These are phyloP conservation scores for Umbelopsis sp. DNA, from an alignment of 192 early-diverging fungal species.

Conservation along the genomic window DNA sequence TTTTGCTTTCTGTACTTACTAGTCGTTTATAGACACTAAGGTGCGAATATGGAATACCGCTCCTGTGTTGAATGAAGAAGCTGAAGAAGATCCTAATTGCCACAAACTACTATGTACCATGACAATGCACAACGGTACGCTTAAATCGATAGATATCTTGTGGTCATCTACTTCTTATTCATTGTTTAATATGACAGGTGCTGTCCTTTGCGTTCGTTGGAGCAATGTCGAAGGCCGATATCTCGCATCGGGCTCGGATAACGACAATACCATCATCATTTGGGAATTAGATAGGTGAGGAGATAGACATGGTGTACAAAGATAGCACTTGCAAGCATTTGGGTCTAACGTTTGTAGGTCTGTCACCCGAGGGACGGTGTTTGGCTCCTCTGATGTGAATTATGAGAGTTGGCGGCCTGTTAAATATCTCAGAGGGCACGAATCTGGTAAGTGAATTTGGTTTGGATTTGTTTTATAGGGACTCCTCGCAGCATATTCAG, in stretches of 20 bases:
- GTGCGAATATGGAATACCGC: conserved; percentile 88
- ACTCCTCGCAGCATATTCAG: no score
- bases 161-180: neutral
- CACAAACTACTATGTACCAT: conserved; percentile 79
- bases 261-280: conserved; percentile 86
- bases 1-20: neutral
- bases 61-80: conserved; percentile 54
- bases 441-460: conserved; percentile 57
- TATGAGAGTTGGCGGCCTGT: conserved; percentile 75
- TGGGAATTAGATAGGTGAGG: conserved; percentile 77
- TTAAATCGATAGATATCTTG: neutral
- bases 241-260: conserved; percentile 88
- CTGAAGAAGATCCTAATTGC: conserved; percentile 48
- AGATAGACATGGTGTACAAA: neutral
- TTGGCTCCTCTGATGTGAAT: conserved; percentile 53
- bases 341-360: conserved; percentile 7
- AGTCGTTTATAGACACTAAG: conserved; percentile 66
- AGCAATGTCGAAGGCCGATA: conserved; percentile 68
- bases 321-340: neutral
- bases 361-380: conserved; percentile 33
- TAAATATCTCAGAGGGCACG: conserved; percentile 79
- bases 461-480: no score
- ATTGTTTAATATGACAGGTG: conserved; percentile 46
- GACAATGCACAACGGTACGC: conserved; percentile 76
- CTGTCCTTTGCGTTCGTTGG: conserved; percentile 89